Conservation (phyloP, 148 eudicot species). For the Nepenthes mirabilis region DNA sequence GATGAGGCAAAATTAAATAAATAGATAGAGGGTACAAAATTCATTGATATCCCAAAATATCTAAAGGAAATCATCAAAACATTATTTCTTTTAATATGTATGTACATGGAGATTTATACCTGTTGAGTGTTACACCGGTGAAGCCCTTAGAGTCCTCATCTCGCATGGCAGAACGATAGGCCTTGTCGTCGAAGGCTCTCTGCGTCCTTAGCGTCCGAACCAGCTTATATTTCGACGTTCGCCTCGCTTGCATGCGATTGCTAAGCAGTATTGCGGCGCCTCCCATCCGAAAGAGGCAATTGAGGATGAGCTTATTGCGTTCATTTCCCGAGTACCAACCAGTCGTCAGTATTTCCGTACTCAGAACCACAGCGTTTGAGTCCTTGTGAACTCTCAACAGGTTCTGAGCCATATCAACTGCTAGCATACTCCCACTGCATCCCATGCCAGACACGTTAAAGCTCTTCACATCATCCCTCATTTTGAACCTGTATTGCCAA, state of each 20-base stretch:
- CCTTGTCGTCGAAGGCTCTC: slow-evolving; percentile 39
- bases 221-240: slow-evolving; percentile 32
- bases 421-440: slow-evolving; percentile 65
- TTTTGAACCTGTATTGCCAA: slow-evolving; percentile 19
- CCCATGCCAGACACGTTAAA: slow-evolving; percentile 77
- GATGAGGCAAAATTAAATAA: no score
- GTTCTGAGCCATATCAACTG: slow-evolving; percentile 35
- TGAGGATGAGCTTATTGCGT: slow-evolving; percentile 30
- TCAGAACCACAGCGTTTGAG: slow-evolving; percentile 43
- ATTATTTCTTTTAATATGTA: no score
- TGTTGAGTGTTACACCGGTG: slow-evolving; percentile 49
- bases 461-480: slow-evolving; percentile 49
- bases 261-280: slow-evolving; percentile 42
- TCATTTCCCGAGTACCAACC: slow-evolving; percentile 74
- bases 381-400: slow-evolving; percentile 31
- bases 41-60: no score
- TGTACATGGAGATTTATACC: not conserved
- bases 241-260: slow-evolving; percentile 18
- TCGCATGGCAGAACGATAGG: slow-evolving; percentile 38
- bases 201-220: slow-evolving; percentile 31
- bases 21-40: no score
- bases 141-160: slow-evolving; percentile 60
- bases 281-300: slow-evolving; percentile 70
- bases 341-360: slow-evolving; percentile 61
- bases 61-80: no score